Percentiles rank a stretch among this genome's conserved stretches.
These are phyloP conservation scores for Yamadazyma epiphylla DNA, from an alignment of 1,139 yeast genomes.

Conservation along the genomic window DNA sequence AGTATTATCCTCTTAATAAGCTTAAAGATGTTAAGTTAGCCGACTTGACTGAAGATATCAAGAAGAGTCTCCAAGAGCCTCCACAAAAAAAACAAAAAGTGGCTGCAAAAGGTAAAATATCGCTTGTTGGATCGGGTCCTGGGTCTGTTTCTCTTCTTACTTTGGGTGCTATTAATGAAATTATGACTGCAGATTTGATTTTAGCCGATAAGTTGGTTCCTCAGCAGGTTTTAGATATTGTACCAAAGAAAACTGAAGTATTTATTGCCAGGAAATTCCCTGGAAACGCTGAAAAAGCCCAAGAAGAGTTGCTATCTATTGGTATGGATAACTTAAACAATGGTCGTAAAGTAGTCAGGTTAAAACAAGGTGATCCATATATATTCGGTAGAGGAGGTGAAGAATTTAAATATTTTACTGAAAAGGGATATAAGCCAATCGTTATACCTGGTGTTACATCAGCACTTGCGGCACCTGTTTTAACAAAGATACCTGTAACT, in stretches of 20 bases:
- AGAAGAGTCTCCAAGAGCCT: constrained; percentile 1
- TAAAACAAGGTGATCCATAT: constrained; percentile 97
- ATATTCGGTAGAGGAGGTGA: constrained; percentile 98
- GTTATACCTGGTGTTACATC: constrained; percentile 91
- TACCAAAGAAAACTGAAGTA: constrained; percentile 68
- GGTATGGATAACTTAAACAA: constrained; percentile 62
- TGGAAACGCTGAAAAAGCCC: constrained; percentile 94
- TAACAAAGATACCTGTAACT: constrained; percentile 83
- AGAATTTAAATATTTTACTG: constrained; percentile 66
- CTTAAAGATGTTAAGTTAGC: constrained; percentile 56
- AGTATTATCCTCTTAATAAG: constrained; percentile 75
- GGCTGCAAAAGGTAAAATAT: constrained; percentile 47
- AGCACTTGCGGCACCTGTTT: constrained; percentile 86
- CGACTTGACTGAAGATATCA: constrained; percentile 34
- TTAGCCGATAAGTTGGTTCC: constrained; percentile 94
- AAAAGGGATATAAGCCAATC: constrained; percentile 63
- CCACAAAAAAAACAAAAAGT: not conserved
- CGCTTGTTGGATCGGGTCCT: constrained; percentile 92
- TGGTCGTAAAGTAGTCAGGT: constrained; percentile 79
- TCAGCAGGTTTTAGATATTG: constrained; percentile 73
- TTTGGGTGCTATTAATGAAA: constrained; percentile 78
- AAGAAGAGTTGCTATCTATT: constrained; percentile 68
- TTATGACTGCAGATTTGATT: constrained; percentile 76
- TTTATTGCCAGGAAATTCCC: constrained; percentile 94
- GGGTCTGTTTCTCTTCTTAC: constrained; percentile 84